Evolutionary conservation across 805 yeast species (phyloP).

Genomic region (Starmerella asiatica): DNA sequence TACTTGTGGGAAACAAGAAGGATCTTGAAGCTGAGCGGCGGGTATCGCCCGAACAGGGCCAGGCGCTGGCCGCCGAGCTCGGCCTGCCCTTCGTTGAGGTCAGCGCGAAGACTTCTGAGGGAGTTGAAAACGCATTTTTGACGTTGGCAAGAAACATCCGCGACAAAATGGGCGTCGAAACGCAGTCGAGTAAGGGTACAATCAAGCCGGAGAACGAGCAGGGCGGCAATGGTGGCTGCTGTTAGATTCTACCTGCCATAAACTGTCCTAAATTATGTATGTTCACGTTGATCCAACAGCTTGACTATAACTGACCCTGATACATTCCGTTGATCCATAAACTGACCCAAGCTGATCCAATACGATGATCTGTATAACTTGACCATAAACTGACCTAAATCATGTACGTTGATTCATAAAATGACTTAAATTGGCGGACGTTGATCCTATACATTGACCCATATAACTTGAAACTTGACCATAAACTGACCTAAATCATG

Average conservation of each 20-base stretch:
- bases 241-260: neutral
- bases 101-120: constrained; percentile 83
- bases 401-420: too few species aligned
- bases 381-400: too few species aligned
- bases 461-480: too few species aligned
- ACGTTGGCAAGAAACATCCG: constrained; percentile 76
- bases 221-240: constrained; percentile 24
- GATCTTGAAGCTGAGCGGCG: constrained; percentile 82
- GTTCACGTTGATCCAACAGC: too few species aligned
- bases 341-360: too few species aligned
- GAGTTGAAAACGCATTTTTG: constrained; percentile 84
- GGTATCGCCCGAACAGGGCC: constrained; percentile 82
- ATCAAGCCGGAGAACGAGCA: constrained; percentile 23
- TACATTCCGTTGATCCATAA: too few species aligned
- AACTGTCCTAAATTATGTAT: neutral
- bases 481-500: too few species aligned
- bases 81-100: constrained; percentile 91
- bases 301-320: too few species aligned
- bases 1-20: constrained; percentile 89
- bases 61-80: constrained; percentile 69
- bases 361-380: too few species aligned
- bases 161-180: constrained; percentile 49
- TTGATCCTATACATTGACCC: too few species aligned
- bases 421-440: too few species aligned
- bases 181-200: constrained; percentile 22